A percentile compares a stretch with the other conserved stretches of the same genome.
phyloP scores from a whole-genome alignment of 2,329 filamentous ascomycete genomes.

The Graphium sp. region DNA sequence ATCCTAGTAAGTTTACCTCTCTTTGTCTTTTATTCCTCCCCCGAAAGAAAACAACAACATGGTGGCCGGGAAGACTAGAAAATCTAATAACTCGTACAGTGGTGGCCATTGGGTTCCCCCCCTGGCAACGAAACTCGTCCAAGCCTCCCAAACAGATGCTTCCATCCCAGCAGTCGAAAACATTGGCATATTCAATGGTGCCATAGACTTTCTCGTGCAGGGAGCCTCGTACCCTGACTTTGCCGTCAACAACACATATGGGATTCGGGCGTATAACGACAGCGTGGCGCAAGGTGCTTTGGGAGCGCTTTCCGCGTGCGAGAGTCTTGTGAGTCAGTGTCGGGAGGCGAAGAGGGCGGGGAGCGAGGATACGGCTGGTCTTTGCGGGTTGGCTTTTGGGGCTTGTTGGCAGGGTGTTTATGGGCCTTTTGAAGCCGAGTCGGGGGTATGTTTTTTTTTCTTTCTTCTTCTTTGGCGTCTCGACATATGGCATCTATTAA shows the following conservation, averaged over 20 bases:
- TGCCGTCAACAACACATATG: slow-evolving; percentile 49
- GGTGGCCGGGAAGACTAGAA: no score
- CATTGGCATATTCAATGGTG: slow-evolving; percentile 55
- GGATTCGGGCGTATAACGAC: slow-evolving; percentile 19
- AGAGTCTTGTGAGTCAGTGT: slow-evolving; percentile 1
- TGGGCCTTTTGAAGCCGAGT: neutral
- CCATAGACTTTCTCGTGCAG: slow-evolving; percentile 49
- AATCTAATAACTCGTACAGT: neutral
- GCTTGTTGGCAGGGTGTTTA: neutral
- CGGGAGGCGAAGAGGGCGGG: slow-evolving; percentile 3
- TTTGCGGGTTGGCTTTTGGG: neutral
- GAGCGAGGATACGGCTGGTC: neutral
- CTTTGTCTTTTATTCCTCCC: neutral
- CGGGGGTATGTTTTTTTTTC: no score
- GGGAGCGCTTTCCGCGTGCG: neutral
- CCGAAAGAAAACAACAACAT: no score
- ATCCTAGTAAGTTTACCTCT: slow-evolving; percentile 2
- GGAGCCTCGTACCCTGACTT: slow-evolving; percentile 37
- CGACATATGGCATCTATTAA: no score
- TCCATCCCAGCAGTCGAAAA: neutral
- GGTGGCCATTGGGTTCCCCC: slow-evolving; percentile 2
- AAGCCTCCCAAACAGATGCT: neutral
- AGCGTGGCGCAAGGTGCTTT: neutral
- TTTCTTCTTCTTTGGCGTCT: no score
- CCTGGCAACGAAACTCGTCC: neutral